These are phyloP conservation scores for Osmozyma mogii DNA, from an alignment of 805 yeast genomes.

Conservation along the genomic window DNA sequence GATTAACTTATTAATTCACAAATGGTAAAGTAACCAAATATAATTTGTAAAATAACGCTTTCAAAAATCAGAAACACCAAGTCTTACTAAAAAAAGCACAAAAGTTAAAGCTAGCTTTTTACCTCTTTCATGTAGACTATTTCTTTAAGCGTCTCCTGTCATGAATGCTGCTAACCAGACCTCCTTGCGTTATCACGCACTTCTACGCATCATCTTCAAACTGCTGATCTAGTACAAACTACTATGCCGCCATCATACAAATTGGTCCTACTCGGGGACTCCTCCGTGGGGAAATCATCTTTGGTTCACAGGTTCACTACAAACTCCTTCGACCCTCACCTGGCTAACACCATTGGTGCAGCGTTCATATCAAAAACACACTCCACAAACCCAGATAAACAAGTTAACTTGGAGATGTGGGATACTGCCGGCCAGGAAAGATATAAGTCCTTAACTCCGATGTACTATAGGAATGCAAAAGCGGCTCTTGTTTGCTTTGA, in stretches of 20 bases:
- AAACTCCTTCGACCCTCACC: conserved; percentile 63
- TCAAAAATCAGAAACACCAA: too few relatives aligned
- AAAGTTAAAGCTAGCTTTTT: too few relatives aligned
- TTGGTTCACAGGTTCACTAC: conserved; percentile 72
- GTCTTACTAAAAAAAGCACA: too few relatives aligned
- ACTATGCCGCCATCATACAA: conserved; percentile 23
- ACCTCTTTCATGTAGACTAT: too few relatives aligned
- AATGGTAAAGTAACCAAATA: too few relatives aligned
- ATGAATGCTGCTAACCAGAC: too few relatives aligned
- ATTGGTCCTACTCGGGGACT: conserved; percentile 42
- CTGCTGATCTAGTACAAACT: too few relatives aligned
- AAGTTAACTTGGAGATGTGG: conserved; percentile 4
- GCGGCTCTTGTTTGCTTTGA: conserved; percentile 84
- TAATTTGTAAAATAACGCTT: too few relatives aligned
- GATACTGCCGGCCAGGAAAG: conserved; percentile 1
- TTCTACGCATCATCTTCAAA: too few relatives aligned
- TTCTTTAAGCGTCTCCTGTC: too few relatives aligned
- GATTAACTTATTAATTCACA: too few relatives aligned
- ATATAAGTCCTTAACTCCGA: background rate
- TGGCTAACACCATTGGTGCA: conserved; percentile 97
- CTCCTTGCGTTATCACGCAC: too few relatives aligned
- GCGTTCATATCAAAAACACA: conserved; percentile 80
- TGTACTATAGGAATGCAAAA: conserved; percentile 6
- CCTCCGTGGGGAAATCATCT: conserved; percentile 62
- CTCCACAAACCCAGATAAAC: conserved; percentile 15